Percentiles rank a stretch among this genome's conserved stretches.
These are phyloP conservation scores for Leccinum holopus DNA, from an alignment of 1,284 basidiomycete genomes.

Conservation along the genomic window DNA sequence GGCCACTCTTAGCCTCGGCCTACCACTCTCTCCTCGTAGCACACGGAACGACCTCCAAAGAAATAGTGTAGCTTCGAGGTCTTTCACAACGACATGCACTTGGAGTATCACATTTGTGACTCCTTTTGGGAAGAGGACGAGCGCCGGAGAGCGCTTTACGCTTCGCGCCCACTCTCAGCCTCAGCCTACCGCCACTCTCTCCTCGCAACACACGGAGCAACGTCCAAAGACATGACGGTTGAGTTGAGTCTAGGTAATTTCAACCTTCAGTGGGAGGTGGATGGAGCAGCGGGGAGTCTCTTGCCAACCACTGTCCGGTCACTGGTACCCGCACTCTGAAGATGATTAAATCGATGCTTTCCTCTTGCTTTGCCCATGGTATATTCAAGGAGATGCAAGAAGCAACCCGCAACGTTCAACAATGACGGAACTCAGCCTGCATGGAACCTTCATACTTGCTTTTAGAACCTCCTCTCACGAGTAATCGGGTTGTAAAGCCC, in stretches of 20 bases:
- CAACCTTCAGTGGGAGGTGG: not conserved
- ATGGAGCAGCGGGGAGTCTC: not conserved
- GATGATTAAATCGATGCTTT: not conserved
- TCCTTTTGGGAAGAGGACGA: no score
- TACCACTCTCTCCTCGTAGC: no score
- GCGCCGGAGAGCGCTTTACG: no score
- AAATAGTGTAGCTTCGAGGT: no score
- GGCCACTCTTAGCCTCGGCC: no score
- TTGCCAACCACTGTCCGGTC: not conserved
- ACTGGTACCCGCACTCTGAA: not conserved
- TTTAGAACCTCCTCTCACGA: not conserved
- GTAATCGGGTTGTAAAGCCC: conserved; percentile 16
- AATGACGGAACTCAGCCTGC: conserved; percentile 1
- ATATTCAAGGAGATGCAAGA: conserved; percentile 1
- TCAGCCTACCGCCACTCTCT: no score
- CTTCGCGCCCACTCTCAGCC: no score
- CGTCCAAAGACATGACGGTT: no score
- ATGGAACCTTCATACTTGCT: conserved; percentile 5
- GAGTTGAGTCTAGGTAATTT: not conserved
- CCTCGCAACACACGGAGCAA: no score
- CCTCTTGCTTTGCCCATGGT: not conserved
- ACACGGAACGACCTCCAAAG: no score
- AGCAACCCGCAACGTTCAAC: not conserved
- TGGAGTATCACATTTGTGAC: no score
- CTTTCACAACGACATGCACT: no score